phyloP scores from a whole-genome alignment of 768 basidiomycete species.

The Daedalea quercina region DNA sequence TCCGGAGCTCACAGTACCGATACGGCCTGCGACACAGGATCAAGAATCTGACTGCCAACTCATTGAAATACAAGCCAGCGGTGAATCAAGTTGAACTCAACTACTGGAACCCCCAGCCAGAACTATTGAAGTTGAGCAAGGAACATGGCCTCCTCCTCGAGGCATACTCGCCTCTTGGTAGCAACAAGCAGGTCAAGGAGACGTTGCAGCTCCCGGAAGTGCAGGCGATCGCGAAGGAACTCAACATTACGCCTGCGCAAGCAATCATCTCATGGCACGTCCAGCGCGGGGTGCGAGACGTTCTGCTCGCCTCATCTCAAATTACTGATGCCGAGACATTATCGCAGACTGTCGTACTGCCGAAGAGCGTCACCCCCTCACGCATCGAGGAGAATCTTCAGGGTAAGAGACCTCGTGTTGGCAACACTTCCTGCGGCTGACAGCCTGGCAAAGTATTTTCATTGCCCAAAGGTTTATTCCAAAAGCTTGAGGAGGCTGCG shows the following conservation, averaged over 20 bases:
- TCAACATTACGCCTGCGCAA: constrained; percentile 70
- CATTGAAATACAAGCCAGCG: constrained; percentile 54
- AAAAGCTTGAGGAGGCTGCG: constrained; percentile 43
- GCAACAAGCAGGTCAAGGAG: constrained; percentile 48
- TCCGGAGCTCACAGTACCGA: neutral
- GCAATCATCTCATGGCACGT: constrained; percentile 73
- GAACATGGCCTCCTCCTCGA: constrained; percentile 59
- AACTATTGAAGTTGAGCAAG: constrained; percentile 64
- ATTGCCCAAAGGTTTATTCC: constrained; percentile 31
- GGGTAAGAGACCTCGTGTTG: constrained; percentile 26
- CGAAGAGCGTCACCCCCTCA: constrained; percentile 70
- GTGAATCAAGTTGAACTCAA: constrained; percentile 78
- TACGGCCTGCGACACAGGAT: constrained; percentile 27
- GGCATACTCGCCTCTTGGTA: constrained; percentile 74
- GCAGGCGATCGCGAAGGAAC: constrained; percentile 49
- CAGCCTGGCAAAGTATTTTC: constrained; percentile 22
- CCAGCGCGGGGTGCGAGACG: constrained; percentile 54
- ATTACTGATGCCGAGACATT: neutral
- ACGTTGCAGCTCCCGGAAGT: constrained; percentile 57
- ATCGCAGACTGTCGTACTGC: constrained; percentile 57
- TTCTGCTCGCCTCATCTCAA: neutral
- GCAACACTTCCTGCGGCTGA: neutral
- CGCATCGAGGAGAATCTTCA: constrained; percentile 66
- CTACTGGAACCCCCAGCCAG: constrained; percentile 75
- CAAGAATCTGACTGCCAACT: constrained; percentile 55